A percentile compares a stretch with the other conserved stretches of the same genome.
Evolutionary conservation across 139 green algal genomes (phyloP).

Genomic region (Edaphochlamys debaryana): DNA sequence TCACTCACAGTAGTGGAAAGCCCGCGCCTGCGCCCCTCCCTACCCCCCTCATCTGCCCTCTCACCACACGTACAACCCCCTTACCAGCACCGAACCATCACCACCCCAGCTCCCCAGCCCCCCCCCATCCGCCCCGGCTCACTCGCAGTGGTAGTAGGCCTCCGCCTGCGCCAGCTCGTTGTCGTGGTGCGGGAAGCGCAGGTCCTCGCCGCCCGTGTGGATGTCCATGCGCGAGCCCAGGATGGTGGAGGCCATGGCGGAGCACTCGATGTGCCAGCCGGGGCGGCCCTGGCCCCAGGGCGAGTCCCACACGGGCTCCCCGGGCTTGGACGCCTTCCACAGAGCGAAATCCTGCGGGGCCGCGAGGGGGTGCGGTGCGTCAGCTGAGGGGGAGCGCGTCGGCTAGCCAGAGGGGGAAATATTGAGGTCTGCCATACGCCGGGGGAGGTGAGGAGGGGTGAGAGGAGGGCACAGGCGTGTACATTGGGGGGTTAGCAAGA

Average conservation of each 20-base stretch:
- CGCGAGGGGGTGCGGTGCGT: too few species aligned
- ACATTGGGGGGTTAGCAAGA: too few species aligned
- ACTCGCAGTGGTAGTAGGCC: conserved; percentile 78
- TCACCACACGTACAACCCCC: not conserved
- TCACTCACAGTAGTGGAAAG: too few species aligned
- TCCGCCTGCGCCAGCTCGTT: conserved; percentile 98
- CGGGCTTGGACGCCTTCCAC: conserved; percentile 95
- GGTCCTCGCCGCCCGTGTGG: conserved; percentile 94
- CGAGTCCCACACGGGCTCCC: conserved; percentile 93
- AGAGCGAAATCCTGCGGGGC: conserved; percentile 95
- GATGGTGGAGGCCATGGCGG: conserved; percentile 92
- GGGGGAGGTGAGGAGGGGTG: too few species aligned
- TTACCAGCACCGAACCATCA: not conserved
- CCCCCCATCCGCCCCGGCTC: conserved; percentile 8
- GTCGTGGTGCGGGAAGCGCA: conserved; percentile 97
- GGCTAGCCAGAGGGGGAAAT: too few species aligned
- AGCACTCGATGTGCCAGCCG: conserved; percentile 99
- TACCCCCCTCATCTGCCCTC: not conserved
- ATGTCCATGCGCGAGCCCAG: conserved; percentile 93
- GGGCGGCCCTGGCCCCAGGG: conserved; percentile 91
- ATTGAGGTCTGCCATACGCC: too few species aligned
- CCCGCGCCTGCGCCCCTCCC: too few species aligned
- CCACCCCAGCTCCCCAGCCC: not conserved
- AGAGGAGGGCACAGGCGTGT: too few species aligned
- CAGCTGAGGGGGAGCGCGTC: too few species aligned